These are phyloP conservation scores for Salinomyces thailandicus DNA, from an alignment of 2,329 filamentous ascomycete species.

Conservation along the genomic window DNA sequence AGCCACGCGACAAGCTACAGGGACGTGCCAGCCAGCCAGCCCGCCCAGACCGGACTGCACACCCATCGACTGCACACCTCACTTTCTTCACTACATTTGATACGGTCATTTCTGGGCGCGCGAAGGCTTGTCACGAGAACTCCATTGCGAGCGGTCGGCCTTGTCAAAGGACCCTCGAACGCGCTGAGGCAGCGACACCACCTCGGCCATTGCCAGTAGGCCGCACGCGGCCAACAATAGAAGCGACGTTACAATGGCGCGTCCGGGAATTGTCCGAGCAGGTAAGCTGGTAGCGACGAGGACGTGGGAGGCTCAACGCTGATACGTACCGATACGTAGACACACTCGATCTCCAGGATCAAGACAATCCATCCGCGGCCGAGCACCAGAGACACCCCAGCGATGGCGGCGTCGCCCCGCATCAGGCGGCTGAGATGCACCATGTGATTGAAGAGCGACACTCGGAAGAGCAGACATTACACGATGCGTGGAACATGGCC, in stretches of 20 bases:
- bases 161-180: no score
- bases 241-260: constrained; percentile 2
- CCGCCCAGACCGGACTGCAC: no score
- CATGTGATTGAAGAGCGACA: constrained; percentile 65
- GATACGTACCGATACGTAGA: constrained; percentile 43
- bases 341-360: constrained; percentile 88
- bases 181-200: no score
- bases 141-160: no score
- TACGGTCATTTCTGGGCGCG: no score
- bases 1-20: no score
- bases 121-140: no score
- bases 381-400: constrained; percentile 57
- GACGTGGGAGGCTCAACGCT: not conserved
- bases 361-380: constrained; percentile 69
- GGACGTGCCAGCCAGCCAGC: no score
- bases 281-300: not conserved
- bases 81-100: no score
- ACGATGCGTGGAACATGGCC: constrained; percentile 41
- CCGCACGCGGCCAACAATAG: not conserved
- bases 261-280: constrained; percentile 4
- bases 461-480: constrained; percentile 60
- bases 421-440: constrained; percentile 76
- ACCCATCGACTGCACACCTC: no score
- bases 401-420: constrained; percentile 54
- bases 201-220: not conserved